These are phyloP conservation scores for Monascus purpureus DNA, from an alignment of 495 filamentous ascomycete species.

Conservation along the genomic window DNA sequence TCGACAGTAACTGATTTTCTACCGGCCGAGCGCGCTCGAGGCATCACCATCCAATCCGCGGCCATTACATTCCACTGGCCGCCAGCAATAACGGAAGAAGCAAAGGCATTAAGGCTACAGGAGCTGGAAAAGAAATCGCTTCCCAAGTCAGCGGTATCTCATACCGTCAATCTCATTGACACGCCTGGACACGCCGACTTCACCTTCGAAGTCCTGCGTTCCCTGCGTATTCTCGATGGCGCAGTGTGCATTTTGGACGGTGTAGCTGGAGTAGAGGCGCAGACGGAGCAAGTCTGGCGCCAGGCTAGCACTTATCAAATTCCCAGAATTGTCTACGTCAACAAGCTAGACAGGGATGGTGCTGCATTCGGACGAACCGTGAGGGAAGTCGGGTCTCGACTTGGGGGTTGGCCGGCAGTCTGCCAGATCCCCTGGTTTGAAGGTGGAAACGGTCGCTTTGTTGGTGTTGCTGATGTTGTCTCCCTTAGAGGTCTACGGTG, in stretches of 20 bases:
- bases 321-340: constrained; percentile 77
- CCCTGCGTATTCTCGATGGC: constrained; percentile 83
- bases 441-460: constrained; percentile 54
- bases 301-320: constrained; percentile 79
- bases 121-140: constrained; percentile 10
- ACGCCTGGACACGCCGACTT: constrained; percentile 98
- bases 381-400: constrained; percentile 64
- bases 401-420: constrained; percentile 75
- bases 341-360: constrained; percentile 92
- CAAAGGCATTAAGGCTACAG: constrained; percentile 3
- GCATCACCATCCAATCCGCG: constrained; percentile 96
- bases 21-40: constrained; percentile 80
- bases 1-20: constrained; percentile 97
- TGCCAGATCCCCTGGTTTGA: constrained; percentile 93
- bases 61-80: constrained; percentile 94
- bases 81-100: constrained; percentile 17
- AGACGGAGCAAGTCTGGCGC: constrained; percentile 94
- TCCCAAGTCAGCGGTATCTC: constrained; percentile 29
- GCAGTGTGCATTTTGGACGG: constrained; percentile 93
- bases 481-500: constrained; percentile 39
- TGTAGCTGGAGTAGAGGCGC: constrained; percentile 93
- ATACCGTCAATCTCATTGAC: constrained; percentile 89
- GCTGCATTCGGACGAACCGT: constrained; percentile 81
- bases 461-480: constrained; percentile 75
- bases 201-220: constrained; percentile 92